A percentile compares a stretch with the other conserved stretches of the same genome.
Evolutionary conservation across 2,329 filamentous ascomycete species (phyloP).

Genomic region (Diaporthe citriasiana): DNA sequence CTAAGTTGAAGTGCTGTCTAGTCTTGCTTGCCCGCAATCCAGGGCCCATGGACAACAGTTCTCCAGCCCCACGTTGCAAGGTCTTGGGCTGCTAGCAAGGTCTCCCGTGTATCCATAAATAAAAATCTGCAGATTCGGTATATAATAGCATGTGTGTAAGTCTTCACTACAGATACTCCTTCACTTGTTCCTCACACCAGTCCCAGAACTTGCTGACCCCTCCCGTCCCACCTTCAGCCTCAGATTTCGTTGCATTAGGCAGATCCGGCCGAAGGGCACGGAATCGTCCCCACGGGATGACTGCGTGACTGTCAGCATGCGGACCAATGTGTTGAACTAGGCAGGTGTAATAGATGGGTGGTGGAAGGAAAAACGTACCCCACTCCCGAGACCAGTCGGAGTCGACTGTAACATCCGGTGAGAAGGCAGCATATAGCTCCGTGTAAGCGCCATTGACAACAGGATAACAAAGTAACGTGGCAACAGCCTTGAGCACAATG

Average conservation of each 20-base stretch:
- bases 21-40: not conserved
- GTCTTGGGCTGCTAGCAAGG: not conserved
- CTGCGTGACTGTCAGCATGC: not conserved
- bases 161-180: not conserved
- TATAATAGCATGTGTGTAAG: not conserved
- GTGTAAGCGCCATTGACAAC: conserved; percentile 54
- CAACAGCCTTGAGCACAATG: not conserved
- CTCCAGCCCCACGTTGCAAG: not conserved
- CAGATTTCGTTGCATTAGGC: not conserved
- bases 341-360: not conserved
- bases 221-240: conserved; percentile 1
- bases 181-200: not conserved
- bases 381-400: conserved; percentile 47
- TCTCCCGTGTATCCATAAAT: not conserved
- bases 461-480: conserved; percentile 41
- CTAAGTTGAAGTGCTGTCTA: no score
- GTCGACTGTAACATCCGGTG: conserved; percentile 50
- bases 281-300: not conserved
- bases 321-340: not conserved
- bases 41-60: not conserved
- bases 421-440: conserved; percentile 55
- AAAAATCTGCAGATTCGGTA: not conserved
- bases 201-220: not conserved
- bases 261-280: conserved; percentile 5
- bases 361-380: conserved; percentile 40